phyloP scores from a whole-genome alignment of 139 green algal genomes.

The Haematococcus lacustris region DNA sequence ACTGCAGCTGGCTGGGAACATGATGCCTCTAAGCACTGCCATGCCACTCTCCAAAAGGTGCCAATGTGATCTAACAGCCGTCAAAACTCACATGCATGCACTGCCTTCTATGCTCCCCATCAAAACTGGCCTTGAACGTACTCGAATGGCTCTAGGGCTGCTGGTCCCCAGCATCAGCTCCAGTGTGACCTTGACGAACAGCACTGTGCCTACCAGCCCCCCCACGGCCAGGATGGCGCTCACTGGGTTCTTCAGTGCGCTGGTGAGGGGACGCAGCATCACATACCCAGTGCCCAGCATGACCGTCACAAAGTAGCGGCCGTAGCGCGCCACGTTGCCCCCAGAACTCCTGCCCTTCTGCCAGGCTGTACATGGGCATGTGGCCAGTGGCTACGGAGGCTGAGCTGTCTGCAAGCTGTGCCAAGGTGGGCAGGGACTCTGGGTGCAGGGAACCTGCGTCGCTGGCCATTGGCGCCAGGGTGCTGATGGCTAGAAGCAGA shows the following conservation, averaged over 20 bases:
- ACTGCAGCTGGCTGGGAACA: no score
- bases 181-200: slow-evolving; percentile 11
- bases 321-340: slow-evolving; percentile 73
- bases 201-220: neutral
- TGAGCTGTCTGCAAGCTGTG: neutral
- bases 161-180: slow-evolving; percentile 10
- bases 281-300: slow-evolving; percentile 83
- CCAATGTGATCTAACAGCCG: no score
- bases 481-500: no score
- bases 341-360: slow-evolving; percentile 59
- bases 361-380: slow-evolving; percentile 4
- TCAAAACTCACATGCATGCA: no score
- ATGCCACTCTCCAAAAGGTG: no score
- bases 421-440: neutral
- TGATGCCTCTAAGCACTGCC: no score
- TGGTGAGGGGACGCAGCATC: slow-evolving; percentile 61
- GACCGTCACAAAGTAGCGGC: slow-evolving; percentile 82
- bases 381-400: neutral
- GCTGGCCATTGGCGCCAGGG: no score
- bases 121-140: neutral
- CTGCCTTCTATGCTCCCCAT: no score
- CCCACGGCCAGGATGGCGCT: slow-evolving; percentile 2
- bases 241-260: slow-evolving; percentile 50
- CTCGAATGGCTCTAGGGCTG: neutral
- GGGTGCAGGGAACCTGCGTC: no score